Percentiles rank a stretch among this genome's conserved stretches.
Evolutionary conservation across 192 early-diverging fungal species (phyloP).

Genomic region (Backusella liffmaniae): DNA sequence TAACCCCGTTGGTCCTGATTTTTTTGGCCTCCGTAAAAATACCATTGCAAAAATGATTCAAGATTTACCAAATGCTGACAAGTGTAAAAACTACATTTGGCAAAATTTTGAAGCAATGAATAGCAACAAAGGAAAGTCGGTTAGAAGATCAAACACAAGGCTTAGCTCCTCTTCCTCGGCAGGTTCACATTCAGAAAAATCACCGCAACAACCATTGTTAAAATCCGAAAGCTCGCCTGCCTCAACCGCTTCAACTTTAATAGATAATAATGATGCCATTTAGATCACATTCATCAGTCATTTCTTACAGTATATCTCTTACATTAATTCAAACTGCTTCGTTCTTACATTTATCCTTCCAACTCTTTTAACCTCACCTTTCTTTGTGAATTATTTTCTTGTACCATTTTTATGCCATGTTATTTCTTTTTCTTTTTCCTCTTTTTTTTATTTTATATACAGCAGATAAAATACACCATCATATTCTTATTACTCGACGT

Average conservation of each 20-base stretch:
- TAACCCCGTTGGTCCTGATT: conserved; percentile 86
- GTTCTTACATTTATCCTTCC: background rate
- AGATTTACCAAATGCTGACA: conserved; percentile 75
- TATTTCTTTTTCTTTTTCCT: background rate
- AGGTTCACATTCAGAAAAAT: conserved; percentile 10
- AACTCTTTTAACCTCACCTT: background rate
- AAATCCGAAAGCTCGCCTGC: background rate
- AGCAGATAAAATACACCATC: background rate
- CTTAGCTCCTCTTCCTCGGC: conserved; percentile 12
- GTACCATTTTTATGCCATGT: background rate
- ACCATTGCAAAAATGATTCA: conserved; percentile 89
- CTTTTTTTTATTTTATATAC: background rate
- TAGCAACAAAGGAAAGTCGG: conserved; percentile 9
- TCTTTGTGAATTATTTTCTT: background rate
- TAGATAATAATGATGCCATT: background rate
- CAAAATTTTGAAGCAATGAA: conserved; percentile 59
- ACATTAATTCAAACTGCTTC: background rate
- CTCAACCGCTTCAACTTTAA: background rate
- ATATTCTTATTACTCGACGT: background rate
- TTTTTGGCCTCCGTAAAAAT: conserved; percentile 86
- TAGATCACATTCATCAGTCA: background rate
- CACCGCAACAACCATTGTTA: background rate
- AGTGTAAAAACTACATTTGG: conserved; percentile 73
- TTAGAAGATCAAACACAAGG: conserved; percentile 11
- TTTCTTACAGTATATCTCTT: background rate